These are phyloP conservation scores for Daldinia bambusicola DNA, from an alignment of 495 filamentous ascomycete genomes.

Conservation along the genomic window DNA sequence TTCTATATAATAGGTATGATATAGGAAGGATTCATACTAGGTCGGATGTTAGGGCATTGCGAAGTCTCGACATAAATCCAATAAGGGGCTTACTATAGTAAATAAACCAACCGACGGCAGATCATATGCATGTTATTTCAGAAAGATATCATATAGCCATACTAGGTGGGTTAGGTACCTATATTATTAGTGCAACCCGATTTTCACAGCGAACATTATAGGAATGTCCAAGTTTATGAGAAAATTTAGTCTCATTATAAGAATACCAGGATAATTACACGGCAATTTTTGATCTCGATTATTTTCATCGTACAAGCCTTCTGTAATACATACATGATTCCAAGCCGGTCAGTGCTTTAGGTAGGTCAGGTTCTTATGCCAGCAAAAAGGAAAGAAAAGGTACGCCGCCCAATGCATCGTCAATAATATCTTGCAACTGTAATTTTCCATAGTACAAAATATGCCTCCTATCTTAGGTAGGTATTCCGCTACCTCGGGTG, in stretches of 20 bases:
- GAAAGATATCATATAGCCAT: background rate
- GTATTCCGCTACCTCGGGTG: conserved; percentile 50
- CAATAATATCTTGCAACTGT: conserved; percentile 15
- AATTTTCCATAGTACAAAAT: background rate
- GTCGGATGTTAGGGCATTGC: no score
- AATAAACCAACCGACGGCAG: background rate
- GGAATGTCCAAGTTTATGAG: background rate
- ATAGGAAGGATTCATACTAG: background rate
- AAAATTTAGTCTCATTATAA: background rate
- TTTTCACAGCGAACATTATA: no score
- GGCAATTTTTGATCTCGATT: background rate
- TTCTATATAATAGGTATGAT: conserved; percentile 12
- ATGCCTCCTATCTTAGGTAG: background rate
- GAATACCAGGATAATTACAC: background rate
- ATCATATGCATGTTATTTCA: background rate
- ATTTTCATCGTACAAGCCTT: background rate
- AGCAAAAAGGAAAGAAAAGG: conserved; percentile 22
- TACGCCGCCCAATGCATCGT: conserved; percentile 44
- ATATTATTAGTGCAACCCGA: no score
- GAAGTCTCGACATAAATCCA: background rate
- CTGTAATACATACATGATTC: background rate
- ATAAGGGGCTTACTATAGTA: background rate
- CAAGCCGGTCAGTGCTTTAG: background rate
- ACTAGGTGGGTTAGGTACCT: no score
- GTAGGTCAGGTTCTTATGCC: background rate